Conservation (phyloP, 192 early-diverging fungal genomes). For the Rhizophlyctis rosea region DNA sequence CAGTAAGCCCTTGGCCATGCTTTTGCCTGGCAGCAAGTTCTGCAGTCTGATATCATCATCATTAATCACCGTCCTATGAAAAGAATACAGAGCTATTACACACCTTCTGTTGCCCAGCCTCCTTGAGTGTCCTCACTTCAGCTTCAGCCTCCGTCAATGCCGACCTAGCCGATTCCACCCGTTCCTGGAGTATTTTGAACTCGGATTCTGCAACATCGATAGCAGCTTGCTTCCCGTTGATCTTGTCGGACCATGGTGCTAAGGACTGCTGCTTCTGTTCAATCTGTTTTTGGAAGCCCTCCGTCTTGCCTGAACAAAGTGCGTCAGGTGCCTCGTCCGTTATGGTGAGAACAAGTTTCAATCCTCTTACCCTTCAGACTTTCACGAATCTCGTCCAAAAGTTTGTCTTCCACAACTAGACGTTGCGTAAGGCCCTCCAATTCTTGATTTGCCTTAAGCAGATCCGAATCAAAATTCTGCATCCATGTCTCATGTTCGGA, state of each 20-base stretch:
- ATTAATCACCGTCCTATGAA: too few species aligned
- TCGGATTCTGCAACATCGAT: conserved; percentile 83
- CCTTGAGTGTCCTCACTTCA: conserved; percentile 44
- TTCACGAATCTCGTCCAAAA: conserved; percentile 74
- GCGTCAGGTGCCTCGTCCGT: background rate
- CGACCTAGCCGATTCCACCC: conserved; percentile 29
- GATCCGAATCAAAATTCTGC: conserved; percentile 64
- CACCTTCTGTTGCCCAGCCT: background rate
- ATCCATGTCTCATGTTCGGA: conserved; percentile 66
- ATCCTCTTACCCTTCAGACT: conserved; percentile 59
- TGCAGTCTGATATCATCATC: too few species aligned
- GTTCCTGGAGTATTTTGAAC: conserved; percentile 68
- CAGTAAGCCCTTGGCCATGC: too few species aligned
- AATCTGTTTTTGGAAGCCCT: conserved; percentile 73
- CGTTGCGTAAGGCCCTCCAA: conserved; percentile 59
- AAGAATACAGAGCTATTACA: too few species aligned
- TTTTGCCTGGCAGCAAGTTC: too few species aligned
- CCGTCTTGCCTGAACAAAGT: conserved; percentile 68
- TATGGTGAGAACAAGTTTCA: background rate
- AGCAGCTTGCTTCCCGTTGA: conserved; percentile 66
- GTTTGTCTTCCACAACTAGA: conserved; percentile 61
- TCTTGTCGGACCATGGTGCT: conserved; percentile 83
- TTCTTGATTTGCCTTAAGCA: conserved; percentile 56
- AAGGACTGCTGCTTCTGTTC: conserved; percentile 81
- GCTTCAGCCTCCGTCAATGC: conserved; percentile 21